Base-by-base conservation (phyloP, 179 eudicot species). In the Silene coronaria region DNA sequence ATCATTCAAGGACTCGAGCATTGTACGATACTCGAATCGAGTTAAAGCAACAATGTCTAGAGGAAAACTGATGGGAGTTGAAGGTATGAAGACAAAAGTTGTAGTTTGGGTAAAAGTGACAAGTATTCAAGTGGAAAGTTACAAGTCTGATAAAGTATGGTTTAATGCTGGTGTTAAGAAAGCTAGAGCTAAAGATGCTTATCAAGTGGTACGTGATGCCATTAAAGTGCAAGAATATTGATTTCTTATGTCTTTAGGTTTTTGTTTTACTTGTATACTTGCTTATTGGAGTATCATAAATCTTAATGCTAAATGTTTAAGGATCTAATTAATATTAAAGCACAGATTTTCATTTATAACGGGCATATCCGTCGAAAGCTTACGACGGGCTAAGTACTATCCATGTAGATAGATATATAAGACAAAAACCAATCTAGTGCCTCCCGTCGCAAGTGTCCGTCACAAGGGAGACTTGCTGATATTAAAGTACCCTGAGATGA, bases 71-170 rank as follows among this genome's bases (percentile, higher is more conserved):
- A 82, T 76, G 2, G 82, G 84, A 17, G 72, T 92, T 57, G 96
- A 90, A 79, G 97, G 97, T 21, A 85, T 92, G 89, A 92, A 90
- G 80, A 92, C 96, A 4, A 92, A 92, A 85, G 91, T 87, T 24
- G 67, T 92, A 0, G 89, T 92, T 11, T 92, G 97, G 96, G 91
- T 89, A 57, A 92, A 90, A 70, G 89, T 92, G 55, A 92, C 85
- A 3, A 73, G 83, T 58, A 82, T 90, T 51, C 55, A 78, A n/a
- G 83, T 91, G 24, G 97, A 91, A 79, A 84, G 88, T 65, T 84
- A 83, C 69, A 88, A 85, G 75, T 88, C 89, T 2, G 93, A 91
- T 72, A 91, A 89, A 74, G 86, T 91, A 45, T 85, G 82, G 82
- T 90, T 91, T 75, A 80, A 82, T 14, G 86, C 91, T 16, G 91